Evolutionary conservation across 1,284 basidiomycete genomes (phyloP).

Genomic region (Microstroma glucosiphilum): DNA sequence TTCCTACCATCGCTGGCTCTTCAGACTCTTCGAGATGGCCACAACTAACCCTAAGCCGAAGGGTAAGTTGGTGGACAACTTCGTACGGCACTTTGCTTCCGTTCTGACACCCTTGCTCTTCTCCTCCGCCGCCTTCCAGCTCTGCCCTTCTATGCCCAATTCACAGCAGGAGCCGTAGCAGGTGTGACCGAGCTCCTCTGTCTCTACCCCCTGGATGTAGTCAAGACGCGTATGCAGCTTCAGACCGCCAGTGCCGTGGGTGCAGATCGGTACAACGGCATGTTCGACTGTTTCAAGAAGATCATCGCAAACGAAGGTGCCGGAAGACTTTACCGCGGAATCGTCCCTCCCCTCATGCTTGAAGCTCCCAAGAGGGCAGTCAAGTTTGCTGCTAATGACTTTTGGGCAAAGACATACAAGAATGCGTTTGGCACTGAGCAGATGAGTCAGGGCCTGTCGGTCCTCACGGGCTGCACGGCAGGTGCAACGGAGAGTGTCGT

Average conservation of each 20-base stretch:
- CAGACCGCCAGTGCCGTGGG: constrained; percentile 66
- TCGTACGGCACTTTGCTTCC: too few species aligned
- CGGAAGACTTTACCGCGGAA: constrained; percentile 82
- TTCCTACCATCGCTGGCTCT: too few species aligned
- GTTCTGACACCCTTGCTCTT: too few species aligned
- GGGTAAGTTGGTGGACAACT: too few species aligned
- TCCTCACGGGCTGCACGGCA: constrained; percentile 84
- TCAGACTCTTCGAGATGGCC: too few species aligned
- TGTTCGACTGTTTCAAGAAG: constrained; percentile 69
- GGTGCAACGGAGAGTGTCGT: constrained; percentile 92
- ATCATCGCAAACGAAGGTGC: constrained; percentile 76
- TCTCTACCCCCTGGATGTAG: constrained; percentile 73
- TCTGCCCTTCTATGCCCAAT: constrained; percentile 78
- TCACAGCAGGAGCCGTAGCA: constrained; percentile 82
- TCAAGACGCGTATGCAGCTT: constrained; percentile 97
- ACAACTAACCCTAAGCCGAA: too few species aligned
- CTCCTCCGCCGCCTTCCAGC: constrained; percentile 10
- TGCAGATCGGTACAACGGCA: constrained; percentile 55
- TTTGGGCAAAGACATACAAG: constrained; percentile 63
- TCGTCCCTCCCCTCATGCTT: constrained; percentile 84
- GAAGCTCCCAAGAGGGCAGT: constrained; percentile 97
- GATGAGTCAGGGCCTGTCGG: constrained; percentile 79
- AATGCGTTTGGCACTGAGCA: constrained; percentile 63
- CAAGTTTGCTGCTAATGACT: constrained; percentile 85
- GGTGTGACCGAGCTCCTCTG: constrained; percentile 76